Base-by-base conservation (phyloP, 768 basidiomycete species). In the Collybia mongolica region DNA sequence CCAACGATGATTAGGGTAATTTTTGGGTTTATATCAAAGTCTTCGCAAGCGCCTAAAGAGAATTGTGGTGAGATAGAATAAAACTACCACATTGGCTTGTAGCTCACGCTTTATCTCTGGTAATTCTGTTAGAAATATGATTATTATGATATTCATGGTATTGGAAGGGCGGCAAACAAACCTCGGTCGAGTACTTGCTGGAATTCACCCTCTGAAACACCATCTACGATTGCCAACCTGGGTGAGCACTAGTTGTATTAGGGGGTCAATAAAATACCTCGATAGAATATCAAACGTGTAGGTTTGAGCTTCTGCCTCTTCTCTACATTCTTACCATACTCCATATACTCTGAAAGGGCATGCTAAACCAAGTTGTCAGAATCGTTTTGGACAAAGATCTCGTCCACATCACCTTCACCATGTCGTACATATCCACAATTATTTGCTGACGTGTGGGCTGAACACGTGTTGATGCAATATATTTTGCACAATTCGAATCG, bases 1-100 rank as follows among this genome's bases (percentile, higher is more conserved):
- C 88, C 89, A 8, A 93, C 90, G 20, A 93, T 73, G 44, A 92
- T 78, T 17, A 92, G 70, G 0, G 91, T 93, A 24, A 93, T 87
- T 46, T 79, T 82, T 0, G 81, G 80, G 2, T 73, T 71, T 20
- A 90, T 83, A 6, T 71, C 70, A 0, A 87, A 58, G 5, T 81
- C 76, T 1, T 48, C 52, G 54, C 88, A 91, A 2, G 89, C 90
- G 44, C 54, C 90, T 91, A 51, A 26, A 44, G 5, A 11, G 2
- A 32, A 32, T 35, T 14, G 9, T 2, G 18, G 4, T 45, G 6
- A 45, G 17, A n/a, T n/a, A 12, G 3, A 23, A 15, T 17, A 18
- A 18, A 2, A 38, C 18, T 18, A 42, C 20, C 40, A 22, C 14
- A 2, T 2, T 6, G 29, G 7, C 6, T 7, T 18, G 12, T 6